Base-by-base conservation (phyloP, 192 early-diverging fungal genomes). In the Gamsiella multidivaricata region DNA sequence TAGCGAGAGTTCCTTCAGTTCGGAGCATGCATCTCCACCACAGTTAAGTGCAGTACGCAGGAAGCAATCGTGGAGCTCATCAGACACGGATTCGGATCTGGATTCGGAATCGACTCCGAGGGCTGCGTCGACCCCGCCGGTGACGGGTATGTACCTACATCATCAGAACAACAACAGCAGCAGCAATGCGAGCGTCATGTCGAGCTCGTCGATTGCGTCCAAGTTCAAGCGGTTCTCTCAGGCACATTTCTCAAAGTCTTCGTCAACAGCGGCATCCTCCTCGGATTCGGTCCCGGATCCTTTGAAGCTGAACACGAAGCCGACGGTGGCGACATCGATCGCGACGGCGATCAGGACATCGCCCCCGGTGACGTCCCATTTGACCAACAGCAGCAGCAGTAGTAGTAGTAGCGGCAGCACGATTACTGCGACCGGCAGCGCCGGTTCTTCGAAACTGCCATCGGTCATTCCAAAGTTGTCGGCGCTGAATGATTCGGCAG, bases 181-280 rank as follows among this genome's bases (percentile, higher is more conserved):
- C 34, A 59, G 42, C 15, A 61, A n/a, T n/a, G 25, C 52, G n/a
- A 45, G 52, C 31, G 22, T 53, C 14, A 26, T 49, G 11, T 42
- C 65, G 17, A 54, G 41, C 28, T 57, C 65, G 10, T 62, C 72
- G 5, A 55, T 76, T 33, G 72, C 72, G 0, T 65, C 72, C 5
- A 76, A 76, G 23, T 76, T 76, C 59, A 76, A 76, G 64, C 57
- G 72, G 45, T 76, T 76, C 49, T 76, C 72, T 1, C 72, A 76
- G 34, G 72, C 72, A 1, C 72, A 76, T 26, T 76, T 76, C 49
- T 55, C 65, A 29, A 50, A 31, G 31, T 66, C 72, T 9, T n/a
- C n/a, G n/a, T n/a, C n/a, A n/a, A n/a, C n/a, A n/a, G n/a, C n/a
- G n/a, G n/a, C n/a, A n/a, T n/a, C n/a, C n/a, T n/a, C n/a, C n/a